Conservation (phyloP, 2,329 filamentous ascomycete species). For the Emericellopsis cladophorae region DNA sequence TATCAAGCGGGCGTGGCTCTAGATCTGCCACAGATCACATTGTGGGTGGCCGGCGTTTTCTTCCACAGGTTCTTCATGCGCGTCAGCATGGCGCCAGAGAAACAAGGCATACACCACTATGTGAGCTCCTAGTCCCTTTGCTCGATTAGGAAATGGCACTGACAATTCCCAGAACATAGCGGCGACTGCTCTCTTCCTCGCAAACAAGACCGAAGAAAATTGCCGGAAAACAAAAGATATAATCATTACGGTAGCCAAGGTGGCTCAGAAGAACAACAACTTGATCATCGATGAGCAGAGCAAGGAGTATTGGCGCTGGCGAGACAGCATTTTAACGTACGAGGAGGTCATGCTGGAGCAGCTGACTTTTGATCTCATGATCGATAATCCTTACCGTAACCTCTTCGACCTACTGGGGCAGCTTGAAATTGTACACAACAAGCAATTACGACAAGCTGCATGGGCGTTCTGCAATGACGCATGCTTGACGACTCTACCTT, state of each 20-base stretch:
- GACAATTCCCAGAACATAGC: constrained; percentile 56
- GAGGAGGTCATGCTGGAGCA: constrained; percentile 88
- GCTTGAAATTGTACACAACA: constrained; percentile 66
- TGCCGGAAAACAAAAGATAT: constrained; percentile 92
- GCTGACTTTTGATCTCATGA: constrained; percentile 84
- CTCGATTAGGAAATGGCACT: background rate
- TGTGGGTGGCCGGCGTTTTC: constrained; percentile 86
- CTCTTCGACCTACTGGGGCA: constrained; percentile 71
- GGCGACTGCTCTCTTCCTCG: constrained; percentile 81
- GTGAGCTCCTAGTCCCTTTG: constrained; percentile 32
- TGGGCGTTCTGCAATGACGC: constrained; percentile 95
- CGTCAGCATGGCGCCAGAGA: constrained; percentile 64
- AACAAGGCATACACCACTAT: constrained; percentile 77
- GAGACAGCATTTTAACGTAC: constrained; percentile 82
- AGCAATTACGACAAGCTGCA: constrained; percentile 68
- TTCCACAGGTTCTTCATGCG: constrained; percentile 96
- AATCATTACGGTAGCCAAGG: constrained; percentile 84
- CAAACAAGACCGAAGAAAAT: constrained; percentile 95
- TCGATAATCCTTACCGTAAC: constrained; percentile 77
- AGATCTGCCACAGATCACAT: constrained; percentile 80
- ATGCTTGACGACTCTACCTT: constrained; percentile 69
- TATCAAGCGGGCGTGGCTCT: constrained; percentile 86
- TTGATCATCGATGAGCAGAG: constrained; percentile 90
- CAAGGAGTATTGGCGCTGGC: constrained; percentile 97
- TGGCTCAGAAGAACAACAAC: constrained; percentile 87